Evolutionary conservation across 2,329 filamentous ascomycete species (phyloP).

Genomic region (Microascus cirrosus): DNA sequence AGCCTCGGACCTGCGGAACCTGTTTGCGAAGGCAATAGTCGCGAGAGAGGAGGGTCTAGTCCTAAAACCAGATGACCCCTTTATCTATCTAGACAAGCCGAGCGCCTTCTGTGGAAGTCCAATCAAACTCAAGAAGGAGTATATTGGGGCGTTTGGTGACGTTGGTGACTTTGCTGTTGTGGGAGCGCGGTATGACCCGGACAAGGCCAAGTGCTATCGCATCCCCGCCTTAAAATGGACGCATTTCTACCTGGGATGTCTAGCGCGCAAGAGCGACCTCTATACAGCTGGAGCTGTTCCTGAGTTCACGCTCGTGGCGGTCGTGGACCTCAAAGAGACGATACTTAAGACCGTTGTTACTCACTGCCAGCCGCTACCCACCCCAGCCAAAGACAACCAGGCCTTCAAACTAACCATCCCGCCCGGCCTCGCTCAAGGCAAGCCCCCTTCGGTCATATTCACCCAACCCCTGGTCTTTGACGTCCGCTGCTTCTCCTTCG

Average conservation of each 20-base stretch:
- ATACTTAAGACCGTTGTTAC: slow-evolving; percentile 39
- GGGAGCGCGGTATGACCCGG: slow-evolving; percentile 60
- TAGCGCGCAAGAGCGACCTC: slow-evolving; percentile 55
- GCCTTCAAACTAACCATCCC: slow-evolving; percentile 35
- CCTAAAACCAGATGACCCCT: slow-evolving; percentile 69
- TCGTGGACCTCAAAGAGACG: slow-evolving; percentile 42
- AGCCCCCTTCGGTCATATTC: slow-evolving; percentile 45
- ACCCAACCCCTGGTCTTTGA: slow-evolving; percentile 66
- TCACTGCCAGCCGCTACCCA: slow-evolving; percentile 31
- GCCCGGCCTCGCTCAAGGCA: slow-evolving; percentile 26
- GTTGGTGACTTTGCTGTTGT: slow-evolving; percentile 74
- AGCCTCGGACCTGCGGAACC: slow-evolving; percentile 42
- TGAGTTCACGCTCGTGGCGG: slow-evolving; percentile 55
- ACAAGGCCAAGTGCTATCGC: slow-evolving; percentile 44
- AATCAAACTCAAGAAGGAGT: slow-evolving; percentile 85
- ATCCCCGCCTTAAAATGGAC: slow-evolving; percentile 58
- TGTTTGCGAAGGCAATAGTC: slow-evolving; percentile 57
- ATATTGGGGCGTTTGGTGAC: slow-evolving; percentile 66
- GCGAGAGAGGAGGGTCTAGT: slow-evolving; percentile 67
- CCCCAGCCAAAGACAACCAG: slow-evolving; percentile 23
- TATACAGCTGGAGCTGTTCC: slow-evolving; percentile 39
- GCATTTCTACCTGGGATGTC: slow-evolving; percentile 68
- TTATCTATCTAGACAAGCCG: slow-evolving; percentile 46
- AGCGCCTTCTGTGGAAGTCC: slow-evolving; percentile 35
- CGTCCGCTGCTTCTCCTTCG: slow-evolving; percentile 68